Conservation (phyloP, 345 rosid genomes). For the Sapria himalayana region DNA sequence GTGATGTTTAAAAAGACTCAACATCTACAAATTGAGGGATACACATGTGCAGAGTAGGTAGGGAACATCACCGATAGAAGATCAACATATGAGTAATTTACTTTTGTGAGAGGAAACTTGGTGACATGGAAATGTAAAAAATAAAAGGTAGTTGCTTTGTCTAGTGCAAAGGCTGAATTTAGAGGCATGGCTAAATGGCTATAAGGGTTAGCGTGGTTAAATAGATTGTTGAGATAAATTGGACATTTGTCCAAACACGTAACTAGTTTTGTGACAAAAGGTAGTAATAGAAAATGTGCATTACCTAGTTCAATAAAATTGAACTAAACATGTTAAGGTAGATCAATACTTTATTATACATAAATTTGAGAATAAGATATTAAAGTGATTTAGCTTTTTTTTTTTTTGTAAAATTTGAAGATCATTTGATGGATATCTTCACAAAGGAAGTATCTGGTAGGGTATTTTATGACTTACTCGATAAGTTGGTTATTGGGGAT, state of each 20-base stretch:
- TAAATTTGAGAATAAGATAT: background rate
- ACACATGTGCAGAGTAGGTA: background rate
- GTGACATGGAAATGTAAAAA: slow-evolving; percentile 2
- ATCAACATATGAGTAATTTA: background rate
- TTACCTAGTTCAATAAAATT: no score
- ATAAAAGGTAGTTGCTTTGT: background rate
- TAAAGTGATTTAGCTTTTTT: background rate
- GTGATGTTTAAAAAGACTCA: background rate
- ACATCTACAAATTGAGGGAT: background rate
- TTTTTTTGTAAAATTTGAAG: background rate
- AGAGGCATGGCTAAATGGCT: background rate
- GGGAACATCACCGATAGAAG: background rate
- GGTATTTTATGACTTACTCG: background rate
- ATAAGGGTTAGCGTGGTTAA: no score
- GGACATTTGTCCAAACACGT: background rate
- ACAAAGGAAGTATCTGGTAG: background rate
- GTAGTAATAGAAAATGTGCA: no score
- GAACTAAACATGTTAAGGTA: no score
- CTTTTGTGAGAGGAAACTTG: background rate
- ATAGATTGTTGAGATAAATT: background rate
- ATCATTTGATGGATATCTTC: background rate
- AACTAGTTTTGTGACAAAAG: background rate
- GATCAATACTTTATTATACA: no score
- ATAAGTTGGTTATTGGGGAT: background rate
- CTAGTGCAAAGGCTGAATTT: background rate